Conservation (phyloP, 306 rosid genomes). For the Albizia julibrissin region DNA sequence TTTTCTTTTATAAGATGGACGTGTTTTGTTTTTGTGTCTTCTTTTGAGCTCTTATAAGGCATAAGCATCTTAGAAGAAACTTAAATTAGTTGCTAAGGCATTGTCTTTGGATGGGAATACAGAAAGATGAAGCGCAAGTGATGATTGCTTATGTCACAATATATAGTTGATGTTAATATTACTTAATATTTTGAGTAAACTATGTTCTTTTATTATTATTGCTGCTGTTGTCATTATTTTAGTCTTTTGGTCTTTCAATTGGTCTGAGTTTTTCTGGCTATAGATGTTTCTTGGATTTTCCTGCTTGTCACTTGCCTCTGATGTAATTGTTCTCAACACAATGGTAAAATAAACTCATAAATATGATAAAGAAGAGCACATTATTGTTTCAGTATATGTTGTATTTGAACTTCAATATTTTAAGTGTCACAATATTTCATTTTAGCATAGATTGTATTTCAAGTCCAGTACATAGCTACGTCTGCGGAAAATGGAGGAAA, state of each 20-base stretch:
- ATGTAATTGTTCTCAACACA: background rate
- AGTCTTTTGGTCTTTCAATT: background rate
- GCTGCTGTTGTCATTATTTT: background rate
- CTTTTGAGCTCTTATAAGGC: background rate
- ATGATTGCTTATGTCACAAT: background rate
- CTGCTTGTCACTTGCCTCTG: background rate
- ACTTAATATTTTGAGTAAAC: background rate
- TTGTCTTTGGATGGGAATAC: background rate
- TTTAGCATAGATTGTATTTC: background rate
- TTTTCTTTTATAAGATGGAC: background rate
- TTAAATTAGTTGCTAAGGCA: background rate
- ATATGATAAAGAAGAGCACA: background rate
- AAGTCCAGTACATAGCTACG: background rate
- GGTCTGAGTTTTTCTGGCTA: background rate
- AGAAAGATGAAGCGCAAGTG: background rate
- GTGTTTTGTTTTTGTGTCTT: slow-evolving; percentile 20
- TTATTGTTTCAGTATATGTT: background rate
- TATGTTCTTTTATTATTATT: background rate
- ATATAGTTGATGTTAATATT: background rate
- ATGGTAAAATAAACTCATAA: background rate
- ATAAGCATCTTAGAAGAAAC: background rate
- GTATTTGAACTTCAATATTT: background rate
- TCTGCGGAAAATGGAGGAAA: background rate
- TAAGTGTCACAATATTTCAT: background rate
- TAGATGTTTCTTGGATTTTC: background rate